Conservation (phyloP, 2,329 filamentous ascomycete genomes). For the Talaromyces sp. region DNA sequence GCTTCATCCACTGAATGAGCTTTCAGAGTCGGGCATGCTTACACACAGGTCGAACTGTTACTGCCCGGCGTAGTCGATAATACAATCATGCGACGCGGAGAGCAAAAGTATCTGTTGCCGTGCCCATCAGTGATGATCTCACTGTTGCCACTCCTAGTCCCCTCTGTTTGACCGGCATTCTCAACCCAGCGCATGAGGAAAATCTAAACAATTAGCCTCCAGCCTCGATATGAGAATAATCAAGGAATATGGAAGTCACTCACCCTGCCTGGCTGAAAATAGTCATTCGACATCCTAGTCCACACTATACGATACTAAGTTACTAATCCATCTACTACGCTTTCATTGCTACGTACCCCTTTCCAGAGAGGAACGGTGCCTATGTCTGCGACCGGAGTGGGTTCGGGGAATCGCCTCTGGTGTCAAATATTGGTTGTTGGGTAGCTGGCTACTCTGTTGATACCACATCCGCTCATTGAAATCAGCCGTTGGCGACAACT, state of each 20-base stretch:
- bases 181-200: constrained; percentile 4
- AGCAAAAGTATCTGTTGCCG: not conserved
- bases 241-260: not conserved
- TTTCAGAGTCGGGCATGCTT: constrained; percentile 8
- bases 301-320: not conserved
- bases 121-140: not conserved
- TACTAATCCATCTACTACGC: not conserved
- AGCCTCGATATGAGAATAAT: too few relatives aligned
- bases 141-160: not conserved
- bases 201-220: not conserved
- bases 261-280: constrained; percentile 9
- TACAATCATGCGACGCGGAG: constrained; percentile 6
- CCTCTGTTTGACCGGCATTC: not conserved
- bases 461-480: not conserved
- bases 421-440: not conserved
- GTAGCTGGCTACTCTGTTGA: not conserved
- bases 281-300: not conserved
- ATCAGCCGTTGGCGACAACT: not conserved
- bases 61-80: not conserved
- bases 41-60: constrained; percentile 34
- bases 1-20: not conserved
- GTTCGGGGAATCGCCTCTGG: not conserved
- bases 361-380: not conserved
- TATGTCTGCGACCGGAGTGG: not conserved
- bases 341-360: not conserved